Conservation (phyloP, 2,329 filamentous ascomycete species). For the Metarhizium guizhouense region DNA sequence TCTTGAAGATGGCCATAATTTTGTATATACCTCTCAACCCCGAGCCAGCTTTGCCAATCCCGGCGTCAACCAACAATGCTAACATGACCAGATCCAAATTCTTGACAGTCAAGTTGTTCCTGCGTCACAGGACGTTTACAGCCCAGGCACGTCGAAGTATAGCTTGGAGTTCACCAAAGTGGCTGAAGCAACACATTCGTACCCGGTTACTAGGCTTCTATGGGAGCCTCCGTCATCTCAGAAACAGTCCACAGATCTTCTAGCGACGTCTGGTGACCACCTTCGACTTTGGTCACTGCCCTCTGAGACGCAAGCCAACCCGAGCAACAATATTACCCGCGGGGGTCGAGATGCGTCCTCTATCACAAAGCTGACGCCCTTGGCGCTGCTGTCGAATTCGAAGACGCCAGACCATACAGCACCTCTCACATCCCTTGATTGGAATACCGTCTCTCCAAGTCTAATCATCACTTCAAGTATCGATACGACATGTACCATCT, state of each 20-base stretch:
- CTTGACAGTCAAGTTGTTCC: constrained; percentile 75
- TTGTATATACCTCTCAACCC: constrained; percentile 49
- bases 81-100: constrained; percentile 73
- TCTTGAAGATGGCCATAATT: constrained; percentile 95
- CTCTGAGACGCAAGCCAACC: constrained; percentile 46
- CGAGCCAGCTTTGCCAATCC: background rate
- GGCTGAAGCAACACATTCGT: constrained; percentile 94
- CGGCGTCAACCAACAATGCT: background rate
- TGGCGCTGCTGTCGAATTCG: constrained; percentile 90
- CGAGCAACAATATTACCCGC: constrained; percentile 60
- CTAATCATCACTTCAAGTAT: constrained; percentile 98
- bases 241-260: constrained; percentile 88
- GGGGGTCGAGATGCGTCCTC: constrained; percentile 46
- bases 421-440: constrained; percentile 90
- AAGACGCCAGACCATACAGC: constrained; percentile 98
- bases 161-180: constrained; percentile 86
- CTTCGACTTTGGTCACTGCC: constrained; percentile 90
- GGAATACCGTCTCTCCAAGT: constrained; percentile 95
- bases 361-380: constrained; percentile 75
- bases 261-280: constrained; percentile 93
- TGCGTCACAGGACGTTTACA: constrained; percentile 59
- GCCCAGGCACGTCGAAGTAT: constrained; percentile 61
- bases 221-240: constrained; percentile 95
- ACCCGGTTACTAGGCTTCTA: constrained; percentile 87
- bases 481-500: constrained; percentile 97